A percentile compares a stretch with the other conserved stretches of the same genome.
phyloP scores from a whole-genome alignment of 495 filamentous ascomycete species.

The Neurospora cerealis region DNA sequence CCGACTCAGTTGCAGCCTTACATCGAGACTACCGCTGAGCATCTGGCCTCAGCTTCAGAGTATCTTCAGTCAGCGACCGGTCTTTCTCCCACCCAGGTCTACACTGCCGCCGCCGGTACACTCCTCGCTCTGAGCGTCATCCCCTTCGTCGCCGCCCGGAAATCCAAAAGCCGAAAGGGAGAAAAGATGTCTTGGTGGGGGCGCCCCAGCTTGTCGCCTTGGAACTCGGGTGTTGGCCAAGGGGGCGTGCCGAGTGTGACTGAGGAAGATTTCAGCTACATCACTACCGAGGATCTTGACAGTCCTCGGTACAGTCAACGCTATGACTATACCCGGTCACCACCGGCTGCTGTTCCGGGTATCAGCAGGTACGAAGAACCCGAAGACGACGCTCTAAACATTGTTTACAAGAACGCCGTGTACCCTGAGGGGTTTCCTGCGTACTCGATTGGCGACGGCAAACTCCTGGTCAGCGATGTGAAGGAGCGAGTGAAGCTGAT shows the following conservation, averaged over 20 bases:
- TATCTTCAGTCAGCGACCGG: conserved; percentile 43
- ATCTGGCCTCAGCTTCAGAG: conserved; percentile 44
- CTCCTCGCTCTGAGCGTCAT: conserved; percentile 37
- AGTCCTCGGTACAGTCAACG: conserved; percentile 14
- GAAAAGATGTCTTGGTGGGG: conserved; percentile 54
- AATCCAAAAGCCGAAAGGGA: conserved; percentile 8
- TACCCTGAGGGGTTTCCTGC: conserved; percentile 72
- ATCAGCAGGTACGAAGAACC: conserved; percentile 14
- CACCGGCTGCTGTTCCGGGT: conserved; percentile 14
- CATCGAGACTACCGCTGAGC: conserved; percentile 31
- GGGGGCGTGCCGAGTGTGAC: conserved; percentile 49
- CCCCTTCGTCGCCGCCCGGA: conserved; percentile 38
- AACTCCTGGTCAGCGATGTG: conserved; percentile 57
- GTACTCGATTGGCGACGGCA: conserved; percentile 71
- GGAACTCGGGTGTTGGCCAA: conserved; percentile 39
- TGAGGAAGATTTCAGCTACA: conserved; percentile 74
- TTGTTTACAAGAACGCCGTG: conserved; percentile 59
- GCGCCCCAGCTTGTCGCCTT: conserved; percentile 46
- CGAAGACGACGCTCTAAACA: conserved; percentile 68
- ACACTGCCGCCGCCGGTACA: conserved; percentile 33
- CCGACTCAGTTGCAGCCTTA: conserved; percentile 38
- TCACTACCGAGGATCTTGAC: conserved; percentile 57
- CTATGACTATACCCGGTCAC: not conserved
- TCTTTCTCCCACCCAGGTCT: conserved; percentile 34
- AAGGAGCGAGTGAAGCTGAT: conserved; percentile 53